phyloP scores from a whole-genome alignment of 352 stramenopile species.

The Globisporangium cylindrosporum region DNA sequence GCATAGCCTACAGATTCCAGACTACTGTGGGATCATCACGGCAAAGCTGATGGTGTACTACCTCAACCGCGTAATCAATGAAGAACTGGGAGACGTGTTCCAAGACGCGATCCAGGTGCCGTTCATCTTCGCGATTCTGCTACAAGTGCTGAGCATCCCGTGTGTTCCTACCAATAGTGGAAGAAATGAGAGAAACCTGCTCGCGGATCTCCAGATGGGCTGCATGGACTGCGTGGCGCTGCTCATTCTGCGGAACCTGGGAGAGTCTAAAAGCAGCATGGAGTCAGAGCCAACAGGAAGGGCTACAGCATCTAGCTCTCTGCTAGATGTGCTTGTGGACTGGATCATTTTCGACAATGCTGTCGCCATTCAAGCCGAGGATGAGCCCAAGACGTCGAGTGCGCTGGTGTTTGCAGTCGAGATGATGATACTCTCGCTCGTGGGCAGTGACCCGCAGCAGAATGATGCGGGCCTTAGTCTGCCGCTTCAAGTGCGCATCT shows the following conservation, averaged over 20 bases:
- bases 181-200: conserved; percentile 25
- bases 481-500: conserved; percentile 49
- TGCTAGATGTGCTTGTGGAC: conserved; percentile 30
- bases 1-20: conserved; percentile 21
- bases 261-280: background rate
- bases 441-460: conserved; percentile 18
- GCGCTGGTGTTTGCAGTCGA: conserved; percentile 13
- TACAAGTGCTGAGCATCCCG: conserved; percentile 52
- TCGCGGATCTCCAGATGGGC: conserved; percentile 64
- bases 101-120: conserved; percentile 22
- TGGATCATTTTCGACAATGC: conserved; percentile 28
- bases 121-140: conserved; percentile 30
- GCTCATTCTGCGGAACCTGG: conserved; percentile 31
- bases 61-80: conserved; percentile 61
- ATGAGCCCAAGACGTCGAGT: conserved; percentile 2
- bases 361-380: background rate
- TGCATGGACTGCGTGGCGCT: conserved; percentile 67
- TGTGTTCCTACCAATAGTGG: conserved; percentile 6
- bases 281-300: background rate
- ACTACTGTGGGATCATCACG: conserved; percentile 39
- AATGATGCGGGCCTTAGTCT: conserved; percentile 20
- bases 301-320: conserved; percentile 7
- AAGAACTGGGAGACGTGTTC: conserved; percentile 24
- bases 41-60: conserved; percentile 79
- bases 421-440: conserved; percentile 14